These are phyloP conservation scores for Pyrenophora graminea DNA, from an alignment of 2,329 filamentous ascomycete species.

Conservation along the genomic window DNA sequence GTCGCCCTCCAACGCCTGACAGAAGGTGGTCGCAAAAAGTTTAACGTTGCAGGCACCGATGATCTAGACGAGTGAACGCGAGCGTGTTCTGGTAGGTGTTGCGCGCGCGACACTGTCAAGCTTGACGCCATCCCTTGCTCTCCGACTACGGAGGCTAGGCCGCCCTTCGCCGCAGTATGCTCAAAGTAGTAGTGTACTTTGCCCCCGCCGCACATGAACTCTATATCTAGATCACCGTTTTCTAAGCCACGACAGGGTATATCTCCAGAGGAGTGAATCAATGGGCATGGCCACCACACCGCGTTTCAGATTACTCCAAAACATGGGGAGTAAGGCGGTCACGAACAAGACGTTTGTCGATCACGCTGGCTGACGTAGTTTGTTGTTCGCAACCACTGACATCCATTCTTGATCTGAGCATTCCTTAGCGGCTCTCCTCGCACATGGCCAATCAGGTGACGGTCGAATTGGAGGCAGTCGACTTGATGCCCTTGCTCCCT, in stretches of 20 bases:
- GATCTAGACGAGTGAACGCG: constrained; percentile 53
- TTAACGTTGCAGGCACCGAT: constrained; percentile 76
- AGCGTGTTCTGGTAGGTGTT: constrained; percentile 36
- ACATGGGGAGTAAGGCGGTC: constrained; percentile 32
- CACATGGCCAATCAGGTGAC: constrained; percentile 45
- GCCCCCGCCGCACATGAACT: constrained; percentile 35
- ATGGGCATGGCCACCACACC: constrained; percentile 42
- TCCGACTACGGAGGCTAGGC: constrained; percentile 37
- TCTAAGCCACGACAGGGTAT: constrained; percentile 33
- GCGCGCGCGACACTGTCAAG: constrained; percentile 36
- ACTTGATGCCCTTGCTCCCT: constrained; percentile 43
- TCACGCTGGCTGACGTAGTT: constrained; percentile 36
- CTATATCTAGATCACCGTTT: constrained; percentile 38
- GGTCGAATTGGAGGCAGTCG: constrained; percentile 37
- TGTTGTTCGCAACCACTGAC: constrained; percentile 44
- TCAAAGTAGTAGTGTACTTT: constrained; percentile 35
- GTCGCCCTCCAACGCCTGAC: constrained; percentile 88
- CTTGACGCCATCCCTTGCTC: constrained; percentile 42
- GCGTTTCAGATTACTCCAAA: constrained; percentile 34
- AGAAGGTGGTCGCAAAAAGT: constrained; percentile 80
- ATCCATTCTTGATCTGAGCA: constrained; percentile 43
- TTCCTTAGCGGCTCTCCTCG: constrained; percentile 43
- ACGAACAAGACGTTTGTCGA: constrained; percentile 41
- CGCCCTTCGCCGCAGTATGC: constrained; percentile 37
- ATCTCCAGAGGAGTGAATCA: constrained; percentile 37